Percentiles rank a stretch among this genome's conserved stretches.
Evolutionary conservation across 352 stramenopile genomes (phyloP).

Genomic region (Aphanomyces cochlioides): DNA sequence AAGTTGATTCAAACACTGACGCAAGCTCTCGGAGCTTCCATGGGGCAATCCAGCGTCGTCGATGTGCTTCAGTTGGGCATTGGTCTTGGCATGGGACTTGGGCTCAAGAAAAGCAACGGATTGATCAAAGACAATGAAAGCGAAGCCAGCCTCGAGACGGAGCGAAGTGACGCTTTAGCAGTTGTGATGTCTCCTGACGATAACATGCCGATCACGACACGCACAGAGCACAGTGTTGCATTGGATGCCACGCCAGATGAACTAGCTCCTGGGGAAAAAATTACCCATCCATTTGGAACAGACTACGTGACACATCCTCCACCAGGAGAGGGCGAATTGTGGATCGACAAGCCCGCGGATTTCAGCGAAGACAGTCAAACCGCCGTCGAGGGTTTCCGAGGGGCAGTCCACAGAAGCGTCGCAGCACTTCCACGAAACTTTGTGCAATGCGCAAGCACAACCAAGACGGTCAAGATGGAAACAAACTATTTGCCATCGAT

Average conservation of each 20-base stretch:
- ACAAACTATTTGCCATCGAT: conserved; percentile 70
- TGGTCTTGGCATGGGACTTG: conserved; percentile 86
- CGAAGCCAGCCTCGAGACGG: neutral
- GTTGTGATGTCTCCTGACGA: neutral
- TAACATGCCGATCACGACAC: neutral
- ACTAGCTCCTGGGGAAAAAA: neutral
- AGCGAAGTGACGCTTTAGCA: neutral
- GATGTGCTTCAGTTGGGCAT: conserved; percentile 81
- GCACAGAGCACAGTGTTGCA: conserved; percentile 9
- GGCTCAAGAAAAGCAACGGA: conserved; percentile 42
- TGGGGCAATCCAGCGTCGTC: conserved; percentile 35
- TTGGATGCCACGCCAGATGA: conserved; percentile 19
- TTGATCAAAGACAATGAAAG: neutral
- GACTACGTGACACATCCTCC: conserved; percentile 54
- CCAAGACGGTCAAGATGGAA: conserved; percentile 73
- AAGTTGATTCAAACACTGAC: conserved; percentile 74
- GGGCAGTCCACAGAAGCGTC: conserved; percentile 58
- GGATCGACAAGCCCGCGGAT: conserved; percentile 54
- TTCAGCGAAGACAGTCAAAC: conserved; percentile 54
- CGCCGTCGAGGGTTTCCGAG: conserved; percentile 54
- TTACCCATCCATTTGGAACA: conserved; percentile 14
- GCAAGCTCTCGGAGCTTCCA: conserved; percentile 53
- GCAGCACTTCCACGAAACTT: conserved; percentile 67
- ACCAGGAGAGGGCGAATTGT: conserved; percentile 56
- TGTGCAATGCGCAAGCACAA: conserved; percentile 54